These are phyloP conservation scores for Orbilia quercus DNA, from an alignment of 2,329 filamentous ascomycete species.

Conservation along the genomic window DNA sequence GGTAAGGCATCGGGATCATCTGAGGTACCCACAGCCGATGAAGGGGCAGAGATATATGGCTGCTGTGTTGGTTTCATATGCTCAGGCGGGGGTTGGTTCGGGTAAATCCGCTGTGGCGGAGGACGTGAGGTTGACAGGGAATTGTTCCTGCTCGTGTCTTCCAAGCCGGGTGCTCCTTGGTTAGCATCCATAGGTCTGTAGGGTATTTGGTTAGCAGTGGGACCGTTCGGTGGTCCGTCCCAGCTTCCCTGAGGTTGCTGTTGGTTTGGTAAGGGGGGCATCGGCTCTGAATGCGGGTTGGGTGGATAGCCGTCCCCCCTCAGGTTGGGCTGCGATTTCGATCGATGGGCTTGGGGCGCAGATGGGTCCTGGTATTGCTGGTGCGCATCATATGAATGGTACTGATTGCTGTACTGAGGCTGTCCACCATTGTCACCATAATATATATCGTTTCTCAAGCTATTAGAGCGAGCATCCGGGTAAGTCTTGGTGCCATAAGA, in stretches of 20 bases:
- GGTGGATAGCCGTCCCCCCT: conserved; percentile 26
- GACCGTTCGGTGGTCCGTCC: conserved; percentile 13
- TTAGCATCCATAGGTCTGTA: conserved; percentile 12
- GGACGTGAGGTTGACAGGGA: conserved; percentile 27
- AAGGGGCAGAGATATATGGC: not conserved
- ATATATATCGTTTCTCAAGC: conserved; percentile 24
- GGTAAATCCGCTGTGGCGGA: conserved; percentile 46
- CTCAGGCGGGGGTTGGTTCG: conserved; percentile 15
- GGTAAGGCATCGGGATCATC: conserved; percentile 66
- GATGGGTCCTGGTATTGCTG: conserved; percentile 15
- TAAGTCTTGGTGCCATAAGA: conserved; percentile 21
- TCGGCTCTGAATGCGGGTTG: conserved; percentile 16
- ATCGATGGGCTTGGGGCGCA: conserved; percentile 59
- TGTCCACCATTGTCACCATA: conserved; percentile 3
- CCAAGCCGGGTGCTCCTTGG: not conserved
- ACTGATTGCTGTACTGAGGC: conserved; percentile 4
- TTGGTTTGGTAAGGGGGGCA: conserved; percentile 18
- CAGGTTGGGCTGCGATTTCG: conserved; percentile 68
- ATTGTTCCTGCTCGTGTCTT: conserved; percentile 3
- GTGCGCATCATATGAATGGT: conserved; percentile 1
- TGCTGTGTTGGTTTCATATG: not conserved
- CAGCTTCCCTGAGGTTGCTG: conserved; percentile 24
- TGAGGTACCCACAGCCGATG: conserved; percentile 10
- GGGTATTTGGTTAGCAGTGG: not conserved
- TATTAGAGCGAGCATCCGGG: conserved; percentile 39